Evolutionary conservation across 2,329 filamentous ascomycete species (phyloP), one percentile per base, ranked within the genome.

Genomic region (Fusarium coffeatum): DNA sequence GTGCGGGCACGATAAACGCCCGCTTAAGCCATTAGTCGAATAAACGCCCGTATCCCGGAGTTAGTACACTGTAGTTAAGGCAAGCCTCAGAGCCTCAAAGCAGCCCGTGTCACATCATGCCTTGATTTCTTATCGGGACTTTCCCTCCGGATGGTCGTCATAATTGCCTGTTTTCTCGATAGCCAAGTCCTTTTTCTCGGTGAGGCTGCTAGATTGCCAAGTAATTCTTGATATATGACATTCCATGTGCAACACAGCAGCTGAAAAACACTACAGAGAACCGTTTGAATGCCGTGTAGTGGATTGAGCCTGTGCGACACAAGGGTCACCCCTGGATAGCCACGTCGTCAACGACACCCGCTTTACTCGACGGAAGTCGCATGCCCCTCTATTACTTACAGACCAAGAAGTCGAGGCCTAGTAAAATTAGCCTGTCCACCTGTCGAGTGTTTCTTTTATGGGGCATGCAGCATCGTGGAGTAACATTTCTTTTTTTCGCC

Each of bases 341-440:
- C 62, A 69, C 66, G 41, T 70, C 62, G 66, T 70, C 66, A 70
- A 46, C 32, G 53, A 59, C 45, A 27, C 20, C 34, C 34, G 34
- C 34, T 37, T 8, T 11, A 6, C 16, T 2, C 1, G 1, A 37
- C 34, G 34, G 34, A 37, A 7, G 34, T 37, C 34, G 34, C 18
- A 2, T 12, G 34, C 34, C 34, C 34, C 34, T 37, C 32, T n/a
- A 16, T 41, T 3, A 51, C 18, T 20, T 20, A 13, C 48, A 42
- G 49, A 12, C 28, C 28, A 30, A 15, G 28, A 30, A 30, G 28
- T 30, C 28, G 12, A 42, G 49, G 18, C 20, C 42, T 7, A n/a
- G 18, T 37, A 3, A 37, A n/a, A 37, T 45, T 22, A 11, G 13
- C 4, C 10, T 6, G 0, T 5, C 13, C 15, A 41, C 43, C 49